Percentiles rank a stretch among this genome's conserved stretches.
phyloP scores from a whole-genome alignment of 1,284 basidiomycete species.

The Puccinia coronata region DNA sequence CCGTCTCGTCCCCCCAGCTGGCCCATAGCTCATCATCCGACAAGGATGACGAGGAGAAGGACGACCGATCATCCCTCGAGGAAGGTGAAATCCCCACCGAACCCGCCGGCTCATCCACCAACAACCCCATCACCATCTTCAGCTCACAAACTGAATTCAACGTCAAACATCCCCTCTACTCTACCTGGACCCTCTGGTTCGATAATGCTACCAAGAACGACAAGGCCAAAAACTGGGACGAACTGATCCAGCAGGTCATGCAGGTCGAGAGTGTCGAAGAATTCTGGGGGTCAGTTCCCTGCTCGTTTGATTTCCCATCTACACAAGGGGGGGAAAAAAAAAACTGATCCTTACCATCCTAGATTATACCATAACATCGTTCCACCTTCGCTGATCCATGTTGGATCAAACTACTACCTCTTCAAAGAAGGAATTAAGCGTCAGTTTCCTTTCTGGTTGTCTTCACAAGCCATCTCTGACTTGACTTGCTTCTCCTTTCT shows the following conservation, averaged over 20 bases:
- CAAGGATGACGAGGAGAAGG: conserved; percentile 48
- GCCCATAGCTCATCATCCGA: conserved; percentile 34
- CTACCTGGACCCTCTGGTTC: conserved; percentile 96
- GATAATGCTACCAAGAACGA: conserved; percentile 70
- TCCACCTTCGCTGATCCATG: conserved; percentile 87
- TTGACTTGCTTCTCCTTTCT: conserved; percentile 19
- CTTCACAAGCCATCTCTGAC: not conserved
- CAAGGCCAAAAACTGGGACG: conserved; percentile 88
- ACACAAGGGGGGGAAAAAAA: not conserved
- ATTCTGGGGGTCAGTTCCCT: conserved; percentile 80
- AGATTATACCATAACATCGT: conserved; percentile 97
- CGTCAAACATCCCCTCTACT: conserved; percentile 90
- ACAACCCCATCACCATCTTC: conserved; percentile 84
- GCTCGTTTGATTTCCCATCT: not conserved
- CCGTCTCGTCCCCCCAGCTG: conserved; percentile 38
- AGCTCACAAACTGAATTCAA: conserved; percentile 85
- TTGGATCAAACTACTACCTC: conserved; percentile 97
- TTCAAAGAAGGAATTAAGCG: conserved; percentile 70
- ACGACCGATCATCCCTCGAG: conserved; percentile 49
- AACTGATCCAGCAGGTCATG: conserved; percentile 91
- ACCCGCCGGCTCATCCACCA: conserved; percentile 65
- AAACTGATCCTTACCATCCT: conserved; percentile 16
- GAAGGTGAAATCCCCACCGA: conserved; percentile 56
- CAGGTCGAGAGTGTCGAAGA: conserved; percentile 92
- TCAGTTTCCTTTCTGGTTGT: not conserved